phyloP scores from a whole-genome alignment of 1,284 basidiomycete species.

The Boletellus deceptivus region DNA sequence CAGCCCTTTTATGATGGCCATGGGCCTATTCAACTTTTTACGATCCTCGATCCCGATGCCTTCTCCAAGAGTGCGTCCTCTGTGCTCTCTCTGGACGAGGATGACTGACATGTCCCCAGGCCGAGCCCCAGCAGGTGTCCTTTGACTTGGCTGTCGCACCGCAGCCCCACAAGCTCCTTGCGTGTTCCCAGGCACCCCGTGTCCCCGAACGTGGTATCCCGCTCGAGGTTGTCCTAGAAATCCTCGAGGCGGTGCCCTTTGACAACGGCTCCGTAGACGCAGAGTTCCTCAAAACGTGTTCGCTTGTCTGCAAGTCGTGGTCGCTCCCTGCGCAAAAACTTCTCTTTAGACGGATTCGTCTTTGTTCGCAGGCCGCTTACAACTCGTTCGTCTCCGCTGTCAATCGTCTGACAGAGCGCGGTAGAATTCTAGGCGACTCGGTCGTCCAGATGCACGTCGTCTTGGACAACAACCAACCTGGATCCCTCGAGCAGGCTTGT shows the following conservation, averaged over 20 bases:
- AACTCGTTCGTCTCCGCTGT: constrained; percentile 53
- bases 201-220: constrained; percentile 42
- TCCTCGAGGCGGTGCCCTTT: constrained; percentile 56
- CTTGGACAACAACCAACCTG: constrained; percentile 66
- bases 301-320: constrained; percentile 67
- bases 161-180: constrained; percentile 4
- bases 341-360: constrained; percentile 55
- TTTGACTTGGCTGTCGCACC: constrained; percentile 33
- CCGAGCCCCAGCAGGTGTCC: constrained; percentile 37
- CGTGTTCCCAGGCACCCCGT: constrained; percentile 17
- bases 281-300: constrained; percentile 47
- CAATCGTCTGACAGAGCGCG: constrained; percentile 44
- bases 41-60: constrained; percentile 30
- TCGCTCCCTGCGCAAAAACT: constrained; percentile 58
- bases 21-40: constrained; percentile 40
- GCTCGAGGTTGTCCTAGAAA: constrained; percentile 57
- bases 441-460: constrained; percentile 54
- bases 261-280: constrained; percentile 40
- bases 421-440: constrained; percentile 48
- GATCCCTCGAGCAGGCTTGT: constrained; percentile 49
- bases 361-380: constrained; percentile 52
- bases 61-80: constrained; percentile 27
- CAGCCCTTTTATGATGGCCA: constrained; percentile 24
- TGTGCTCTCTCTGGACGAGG: neutral
- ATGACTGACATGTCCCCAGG: constrained; percentile 25